These are phyloP conservation scores for Sporothrix euskadiensis DNA, from an alignment of 2,329 filamentous ascomycete species.

Conservation along the genomic window DNA sequence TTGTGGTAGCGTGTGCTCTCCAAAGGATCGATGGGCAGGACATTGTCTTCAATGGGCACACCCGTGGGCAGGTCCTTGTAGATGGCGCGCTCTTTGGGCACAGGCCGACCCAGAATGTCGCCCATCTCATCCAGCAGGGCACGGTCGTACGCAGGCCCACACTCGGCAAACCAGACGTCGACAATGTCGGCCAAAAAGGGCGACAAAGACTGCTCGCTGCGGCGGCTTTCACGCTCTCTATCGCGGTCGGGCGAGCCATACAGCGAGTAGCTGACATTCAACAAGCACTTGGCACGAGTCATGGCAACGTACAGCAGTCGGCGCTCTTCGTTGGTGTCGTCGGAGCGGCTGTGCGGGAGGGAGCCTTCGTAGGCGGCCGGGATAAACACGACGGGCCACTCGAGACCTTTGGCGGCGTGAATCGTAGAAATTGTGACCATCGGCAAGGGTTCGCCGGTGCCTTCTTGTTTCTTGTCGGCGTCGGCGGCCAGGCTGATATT, in stretches of 20 bases:
- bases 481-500: slow-evolving; percentile 87
- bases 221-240: background rate
- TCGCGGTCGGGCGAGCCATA: slow-evolving; percentile 57
- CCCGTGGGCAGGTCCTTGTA: slow-evolving; percentile 54
- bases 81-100: slow-evolving; percentile 58
- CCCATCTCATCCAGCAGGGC: slow-evolving; percentile 65
- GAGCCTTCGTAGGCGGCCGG: slow-evolving; percentile 86
- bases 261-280: slow-evolving; percentile 81
- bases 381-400: slow-evolving; percentile 95
- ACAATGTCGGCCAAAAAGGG: slow-evolving; percentile 66
- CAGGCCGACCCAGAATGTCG: slow-evolving; percentile 65
- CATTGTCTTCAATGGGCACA: slow-evolving; percentile 64
- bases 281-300: slow-evolving; percentile 82
- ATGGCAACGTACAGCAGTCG: slow-evolving; percentile 92
- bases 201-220: slow-evolving; percentile 55
- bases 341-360: slow-evolving; percentile 83
- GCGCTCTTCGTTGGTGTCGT: slow-evolving; percentile 84
- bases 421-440: slow-evolving; percentile 93
- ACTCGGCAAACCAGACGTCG: slow-evolving; percentile 51
- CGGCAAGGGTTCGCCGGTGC: slow-evolving; percentile 42
- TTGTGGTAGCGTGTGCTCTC: slow-evolving; percentile 27
- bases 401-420: slow-evolving; percentile 90
- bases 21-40: slow-evolving; percentile 65
- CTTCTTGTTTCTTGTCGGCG: slow-evolving; percentile 59
- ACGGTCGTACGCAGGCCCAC: slow-evolving; percentile 69